Evolutionary conservation across 352 stramenopile genomes (phyloP).

Genomic region (Halophytophthora polymorphica): DNA sequence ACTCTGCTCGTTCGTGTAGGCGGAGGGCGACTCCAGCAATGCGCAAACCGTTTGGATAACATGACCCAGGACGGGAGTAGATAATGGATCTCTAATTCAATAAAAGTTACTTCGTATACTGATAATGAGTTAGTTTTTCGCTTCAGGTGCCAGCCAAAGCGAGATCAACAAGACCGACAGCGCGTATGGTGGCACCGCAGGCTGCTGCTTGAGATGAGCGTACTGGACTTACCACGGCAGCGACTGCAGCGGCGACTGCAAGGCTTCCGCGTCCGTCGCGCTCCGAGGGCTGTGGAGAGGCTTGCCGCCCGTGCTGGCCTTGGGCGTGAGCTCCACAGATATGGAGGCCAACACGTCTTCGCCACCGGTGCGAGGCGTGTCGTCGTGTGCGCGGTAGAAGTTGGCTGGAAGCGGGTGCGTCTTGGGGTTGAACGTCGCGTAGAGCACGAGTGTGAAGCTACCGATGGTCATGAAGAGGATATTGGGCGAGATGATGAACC

Average conservation of each 20-base stretch:
- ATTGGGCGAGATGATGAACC: conserved; percentile 30
- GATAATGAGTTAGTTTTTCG: too few species aligned
- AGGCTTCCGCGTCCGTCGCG: conserved; percentile 12
- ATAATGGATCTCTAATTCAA: too few species aligned
- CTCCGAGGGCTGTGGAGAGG: conserved; percentile 3
- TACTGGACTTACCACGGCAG: conserved; percentile 2
- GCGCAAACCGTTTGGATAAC: too few species aligned
- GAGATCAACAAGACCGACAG: too few species aligned
- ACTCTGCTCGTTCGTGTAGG: too few species aligned
- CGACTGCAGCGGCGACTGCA: conserved; percentile 17
- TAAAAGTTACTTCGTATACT: too few species aligned
- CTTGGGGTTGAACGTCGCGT: conserved; percentile 26
- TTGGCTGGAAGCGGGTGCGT: conserved; percentile 22
- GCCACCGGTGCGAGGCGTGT: conserved; percentile 4
- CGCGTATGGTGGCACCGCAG: too few species aligned
- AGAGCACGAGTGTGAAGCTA: conserved; percentile 19
- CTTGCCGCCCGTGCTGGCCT: conserved; percentile 4
- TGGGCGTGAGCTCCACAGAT: conserved; percentile 9
- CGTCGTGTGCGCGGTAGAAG: conserved; percentile 28
- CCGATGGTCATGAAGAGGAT: conserved; percentile 32
- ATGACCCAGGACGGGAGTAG: too few species aligned
- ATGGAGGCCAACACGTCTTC: conserved; percentile 16
- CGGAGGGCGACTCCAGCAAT: too few species aligned
- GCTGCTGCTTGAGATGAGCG: too few species aligned
- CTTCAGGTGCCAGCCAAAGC: too few species aligned